Conservation (phyloP, 2,329 filamentous ascomycete species). For the Neofusicoccum ribis region DNA sequence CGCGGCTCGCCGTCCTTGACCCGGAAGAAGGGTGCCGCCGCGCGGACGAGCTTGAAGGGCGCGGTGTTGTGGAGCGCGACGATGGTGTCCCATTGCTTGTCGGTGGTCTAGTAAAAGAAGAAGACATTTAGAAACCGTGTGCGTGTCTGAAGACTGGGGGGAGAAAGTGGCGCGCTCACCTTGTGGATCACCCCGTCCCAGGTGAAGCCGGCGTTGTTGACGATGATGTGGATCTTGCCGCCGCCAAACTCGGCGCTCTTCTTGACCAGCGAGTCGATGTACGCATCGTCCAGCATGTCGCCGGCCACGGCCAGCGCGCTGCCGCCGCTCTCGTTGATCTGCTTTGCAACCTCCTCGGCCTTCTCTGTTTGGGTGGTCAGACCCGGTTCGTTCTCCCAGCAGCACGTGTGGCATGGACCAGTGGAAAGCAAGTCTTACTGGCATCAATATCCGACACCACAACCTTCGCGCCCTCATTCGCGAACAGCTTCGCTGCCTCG, state of each 20-base stretch:
- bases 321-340: constrained; percentile 68
- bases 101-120: constrained; percentile 60
- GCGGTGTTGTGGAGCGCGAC: constrained; percentile 79
- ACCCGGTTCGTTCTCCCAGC: too few species aligned
- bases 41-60: constrained; percentile 78
- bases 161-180: constrained; percentile 21
- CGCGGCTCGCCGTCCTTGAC: constrained; percentile 79
- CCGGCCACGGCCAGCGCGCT: constrained; percentile 73
- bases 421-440: constrained; percentile 43
- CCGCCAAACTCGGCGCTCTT: constrained; percentile 76
- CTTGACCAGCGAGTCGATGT: constrained; percentile 71
- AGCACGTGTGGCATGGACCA: too few species aligned
- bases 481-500: constrained; percentile 77
- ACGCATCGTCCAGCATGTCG: constrained; percentile 71
- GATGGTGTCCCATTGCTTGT: constrained; percentile 91
- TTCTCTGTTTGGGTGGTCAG: constrained; percentile 57
- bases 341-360: constrained; percentile 64
- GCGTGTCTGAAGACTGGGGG: neutral
- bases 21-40: constrained; percentile 82
- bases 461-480: constrained; percentile 84
- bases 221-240: constrained; percentile 87
- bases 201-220: constrained; percentile 90
- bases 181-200: constrained; percentile 94
- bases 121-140: neutral
- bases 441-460: constrained; percentile 81